phyloP scores from a whole-genome alignment of 345 rosid species.

The Eutrema yunnanense region DNA sequence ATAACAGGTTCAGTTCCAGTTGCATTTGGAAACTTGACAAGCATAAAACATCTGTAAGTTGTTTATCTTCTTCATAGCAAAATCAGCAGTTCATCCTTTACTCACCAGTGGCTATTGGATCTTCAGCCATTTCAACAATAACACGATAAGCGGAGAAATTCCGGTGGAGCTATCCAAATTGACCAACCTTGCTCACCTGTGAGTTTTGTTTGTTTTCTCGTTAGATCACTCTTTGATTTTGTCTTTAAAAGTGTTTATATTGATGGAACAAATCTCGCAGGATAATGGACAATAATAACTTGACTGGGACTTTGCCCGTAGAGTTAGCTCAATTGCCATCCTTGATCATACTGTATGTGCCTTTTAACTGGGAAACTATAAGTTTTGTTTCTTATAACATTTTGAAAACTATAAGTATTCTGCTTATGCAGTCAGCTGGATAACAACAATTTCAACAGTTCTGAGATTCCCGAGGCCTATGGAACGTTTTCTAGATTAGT shows the following conservation, averaged over 20 bases:
- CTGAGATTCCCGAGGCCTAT: slow-evolving; percentile 58
- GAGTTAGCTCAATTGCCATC: slow-evolving; percentile 44
- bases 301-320: slow-evolving; percentile 62
- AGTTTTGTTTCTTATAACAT: background rate
- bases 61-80: slow-evolving; percentile 31
- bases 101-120: slow-evolving; percentile 7
- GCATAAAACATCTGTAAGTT: slow-evolving; percentile 68
- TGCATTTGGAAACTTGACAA: slow-evolving; percentile 54
- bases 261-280: slow-evolving; percentile 35
- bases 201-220: slow-evolving; percentile 27
- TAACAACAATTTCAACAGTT: slow-evolving; percentile 63
- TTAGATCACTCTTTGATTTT: background rate
- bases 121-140: slow-evolving; percentile 84
- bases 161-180: slow-evolving; percentile 59
- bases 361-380: background rate
- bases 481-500: slow-evolving; percentile 41
- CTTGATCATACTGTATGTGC: slow-evolving; percentile 62
- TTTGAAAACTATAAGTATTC: background rate
- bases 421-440: slow-evolving; percentile 67
- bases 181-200: slow-evolving; percentile 67
- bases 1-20: slow-evolving; percentile 72
- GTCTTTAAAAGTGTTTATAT: background rate
- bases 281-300: slow-evolving; percentile 69
- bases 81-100: background rate
- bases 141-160: slow-evolving; percentile 62